phyloP scores from a whole-genome alignment of 2,329 filamentous ascomycete species.

The Colletotrichum tropicale region DNA sequence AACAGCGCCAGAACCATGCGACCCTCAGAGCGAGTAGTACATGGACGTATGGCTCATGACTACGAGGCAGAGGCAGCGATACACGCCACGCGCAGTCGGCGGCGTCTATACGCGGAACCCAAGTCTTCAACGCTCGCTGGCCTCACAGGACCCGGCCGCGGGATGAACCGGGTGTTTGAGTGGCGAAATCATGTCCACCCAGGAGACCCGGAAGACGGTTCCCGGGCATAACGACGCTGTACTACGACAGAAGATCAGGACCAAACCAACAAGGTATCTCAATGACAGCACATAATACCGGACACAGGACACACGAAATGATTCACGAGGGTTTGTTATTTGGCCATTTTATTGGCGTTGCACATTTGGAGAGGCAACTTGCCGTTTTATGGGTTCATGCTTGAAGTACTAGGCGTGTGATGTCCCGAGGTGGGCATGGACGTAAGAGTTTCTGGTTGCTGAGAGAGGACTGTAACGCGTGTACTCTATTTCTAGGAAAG shows the following conservation, averaged over 20 bases:
- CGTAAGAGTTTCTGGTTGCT: neutral
- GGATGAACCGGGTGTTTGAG: constrained; percentile 52
- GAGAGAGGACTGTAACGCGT: neutral
- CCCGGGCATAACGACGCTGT: neutral
- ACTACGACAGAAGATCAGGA: constrained; percentile 1
- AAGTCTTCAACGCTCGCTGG: constrained; percentile 52
- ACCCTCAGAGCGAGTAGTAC: constrained; percentile 32
- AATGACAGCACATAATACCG: neutral
- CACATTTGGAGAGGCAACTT: neutral
- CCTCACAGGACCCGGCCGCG: constrained; percentile 47
- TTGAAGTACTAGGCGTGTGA: constrained; percentile 5
- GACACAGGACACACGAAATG: neutral
- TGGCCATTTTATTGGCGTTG: neutral
- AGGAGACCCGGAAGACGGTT: constrained; percentile 39
- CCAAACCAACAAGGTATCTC: neutral
- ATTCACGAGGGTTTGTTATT: neutral
- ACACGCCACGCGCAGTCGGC: constrained; percentile 30
- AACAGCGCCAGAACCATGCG: constrained; percentile 31
- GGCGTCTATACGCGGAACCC: constrained; percentile 29
- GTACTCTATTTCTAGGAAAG: neutral
- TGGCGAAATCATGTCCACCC: constrained; percentile 54
- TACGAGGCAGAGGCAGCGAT: constrained; percentile 37
- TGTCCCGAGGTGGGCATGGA: neutral
- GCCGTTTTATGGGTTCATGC: neutral
- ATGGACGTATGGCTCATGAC: constrained; percentile 28